Base-by-base conservation (phyloP, 352 stramenopile genomes). In the Phytophthora agathidicida region DNA sequence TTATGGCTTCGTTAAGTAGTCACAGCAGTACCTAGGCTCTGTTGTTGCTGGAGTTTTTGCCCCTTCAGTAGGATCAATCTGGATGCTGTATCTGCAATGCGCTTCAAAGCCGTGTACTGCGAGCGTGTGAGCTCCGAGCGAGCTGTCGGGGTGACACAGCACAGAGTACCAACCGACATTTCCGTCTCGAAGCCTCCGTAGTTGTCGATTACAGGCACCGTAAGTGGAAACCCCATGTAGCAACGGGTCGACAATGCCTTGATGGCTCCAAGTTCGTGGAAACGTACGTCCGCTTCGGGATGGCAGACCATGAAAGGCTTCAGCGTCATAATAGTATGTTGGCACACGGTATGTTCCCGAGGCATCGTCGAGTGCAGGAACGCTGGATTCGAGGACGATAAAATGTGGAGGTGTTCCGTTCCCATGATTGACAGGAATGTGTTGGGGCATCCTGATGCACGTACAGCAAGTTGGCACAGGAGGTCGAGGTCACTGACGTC, bases 231-330 rank as follows among this genome's bases (percentile, higher is more conserved):
- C 3, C 49, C 58, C 17, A 61, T 39, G 41, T 66, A 66, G 23
- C 27, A 48, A 3, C 47, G 38, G 3, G 51, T 60, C 13, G 24
- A 22, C 11, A 55, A 10, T 2, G 42, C 32, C 16, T 47, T 53
- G 16, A 53, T 63, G 4, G 43, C 24, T 5, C 35, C 51, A 2
- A 57, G 41, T 27, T 63, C 35, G 19, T 74, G 55, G 11, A 74
- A 71, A 1, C 65, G 65, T 9, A 74, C 46, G n/a, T 74, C 65
- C 5, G 65, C 50, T 32, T 74, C 60, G 13, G 57, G 65, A 32
- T 74, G 60, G 10, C 44, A 47, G 3, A 68, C 44, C 6, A 74
- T 55, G 5, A 74, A 61, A 2, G 65, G 53, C n/a, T 71, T 50
- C 0, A 43, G 10, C 10, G 58, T 51, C 65, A 74, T 67, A 31